phyloP scores from a whole-genome alignment of 441 rosid genomes.

The Euphorbia corollata region DNA sequence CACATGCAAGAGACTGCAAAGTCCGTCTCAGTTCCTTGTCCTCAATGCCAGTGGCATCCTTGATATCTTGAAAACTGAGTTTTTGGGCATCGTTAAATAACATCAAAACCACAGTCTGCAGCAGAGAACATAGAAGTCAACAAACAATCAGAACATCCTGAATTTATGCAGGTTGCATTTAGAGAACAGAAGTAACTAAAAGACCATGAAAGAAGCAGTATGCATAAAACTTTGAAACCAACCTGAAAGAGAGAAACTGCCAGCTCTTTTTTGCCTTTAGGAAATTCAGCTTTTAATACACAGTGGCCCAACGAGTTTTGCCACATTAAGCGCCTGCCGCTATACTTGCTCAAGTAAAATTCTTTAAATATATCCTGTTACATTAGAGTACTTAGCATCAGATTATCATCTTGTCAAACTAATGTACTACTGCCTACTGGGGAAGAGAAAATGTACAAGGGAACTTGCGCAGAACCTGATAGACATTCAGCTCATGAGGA shows the following conservation, averaged over 20 bases:
- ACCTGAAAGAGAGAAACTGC: slow-evolving; percentile 98
- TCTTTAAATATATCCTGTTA: slow-evolving; percentile 92
- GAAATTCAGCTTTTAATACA: slow-evolving; percentile 85
- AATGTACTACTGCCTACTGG: not conserved
- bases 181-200: slow-evolving; percentile 14
- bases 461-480: slow-evolving; percentile 57
- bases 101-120: slow-evolving; percentile 93
- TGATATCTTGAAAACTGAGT: slow-evolving; percentile 89
- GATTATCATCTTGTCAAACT: not conserved
- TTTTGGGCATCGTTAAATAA: slow-evolving; percentile 88
- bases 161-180: not conserved
- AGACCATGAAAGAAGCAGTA: slow-evolving; percentile 6
- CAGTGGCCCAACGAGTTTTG: slow-evolving; percentile 96
- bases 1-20: slow-evolving; percentile 96
- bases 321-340: slow-evolving; percentile 99
- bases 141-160: slow-evolving; percentile 21
- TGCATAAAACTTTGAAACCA: slow-evolving; percentile 18
- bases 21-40: slow-evolving; percentile 96
- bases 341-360: slow-evolving; percentile 91
- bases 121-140: slow-evolving; percentile 18
- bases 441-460: slow-evolving; percentile 5
- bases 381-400: slow-evolving; percentile 17
- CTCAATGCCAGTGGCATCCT: slow-evolving; percentile 93
- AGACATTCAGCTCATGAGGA: slow-evolving; percentile 95
- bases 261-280: slow-evolving; percentile 89